A percentile compares a stretch with the other conserved stretches of the same genome.
Evolutionary conservation across 2,329 filamentous ascomycete species (phyloP).

Genomic region (Colletotrichum echinochloae): DNA sequence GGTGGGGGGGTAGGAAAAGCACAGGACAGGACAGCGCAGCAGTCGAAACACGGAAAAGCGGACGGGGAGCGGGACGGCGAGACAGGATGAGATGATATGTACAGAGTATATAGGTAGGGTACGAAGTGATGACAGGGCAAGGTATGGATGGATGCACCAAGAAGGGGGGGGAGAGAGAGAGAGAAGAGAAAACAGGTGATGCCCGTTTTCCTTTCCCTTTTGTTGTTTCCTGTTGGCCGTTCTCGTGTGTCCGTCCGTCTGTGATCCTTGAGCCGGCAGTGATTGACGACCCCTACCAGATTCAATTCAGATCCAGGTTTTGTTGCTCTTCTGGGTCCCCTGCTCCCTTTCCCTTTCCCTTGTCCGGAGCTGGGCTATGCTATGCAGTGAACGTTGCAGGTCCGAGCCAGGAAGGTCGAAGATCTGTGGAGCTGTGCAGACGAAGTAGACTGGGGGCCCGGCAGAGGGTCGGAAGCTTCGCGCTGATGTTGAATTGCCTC

Average conservation of each 20-base stretch:
- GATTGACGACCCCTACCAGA: slow-evolving; percentile 14
- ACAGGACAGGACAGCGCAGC: slow-evolving; percentile 7
- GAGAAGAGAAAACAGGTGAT: slow-evolving; percentile 4
- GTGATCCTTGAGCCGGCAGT: slow-evolving; percentile 18
- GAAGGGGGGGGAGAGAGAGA: not conserved
- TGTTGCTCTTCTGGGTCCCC: slow-evolving; percentile 15
- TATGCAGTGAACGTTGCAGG: slow-evolving; percentile 14
- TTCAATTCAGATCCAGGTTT: too few species aligned
- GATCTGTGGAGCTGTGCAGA: slow-evolving; percentile 31
- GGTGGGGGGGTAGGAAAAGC: not conserved
- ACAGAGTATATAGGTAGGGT: not conserved
- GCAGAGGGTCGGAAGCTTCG: not conserved
- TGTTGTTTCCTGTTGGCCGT: not conserved
- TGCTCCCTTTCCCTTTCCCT: not conserved
- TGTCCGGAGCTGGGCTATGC: not conserved
- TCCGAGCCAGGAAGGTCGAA: slow-evolving; percentile 2
- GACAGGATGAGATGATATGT: not conserved
- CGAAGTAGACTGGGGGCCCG: slow-evolving; percentile 8
- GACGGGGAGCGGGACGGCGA: not conserved
- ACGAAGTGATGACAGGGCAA: not conserved
- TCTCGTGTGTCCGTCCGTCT: not conserved
- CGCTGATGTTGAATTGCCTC: not conserved
- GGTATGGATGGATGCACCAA: not conserved
- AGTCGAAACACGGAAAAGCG: slow-evolving; percentile 16
- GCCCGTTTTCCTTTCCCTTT: slow-evolving; percentile 1